A percentile compares a stretch with the other conserved stretches of the same genome.
These are phyloP conservation scores for Phytophthora constricta DNA, from an alignment of 352 stramenopile genomes.

Conservation along the genomic window DNA sequence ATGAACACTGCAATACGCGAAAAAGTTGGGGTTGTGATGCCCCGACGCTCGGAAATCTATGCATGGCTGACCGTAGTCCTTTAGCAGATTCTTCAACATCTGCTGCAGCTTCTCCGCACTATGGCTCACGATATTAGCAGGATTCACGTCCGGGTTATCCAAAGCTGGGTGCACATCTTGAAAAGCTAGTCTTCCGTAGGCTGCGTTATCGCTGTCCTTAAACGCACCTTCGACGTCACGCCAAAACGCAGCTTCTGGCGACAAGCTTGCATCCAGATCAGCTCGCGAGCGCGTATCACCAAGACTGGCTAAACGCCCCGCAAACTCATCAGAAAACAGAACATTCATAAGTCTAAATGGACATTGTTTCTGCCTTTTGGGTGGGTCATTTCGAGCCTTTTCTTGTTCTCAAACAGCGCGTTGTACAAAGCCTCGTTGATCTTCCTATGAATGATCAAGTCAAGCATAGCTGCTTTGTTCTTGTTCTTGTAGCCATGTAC, in stretches of 20 bases:
- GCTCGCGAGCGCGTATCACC: background rate
- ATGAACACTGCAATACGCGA: background rate
- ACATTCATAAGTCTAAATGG: background rate
- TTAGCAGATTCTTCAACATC: background rate
- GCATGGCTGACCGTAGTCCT: background rate
- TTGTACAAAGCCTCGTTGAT: background rate
- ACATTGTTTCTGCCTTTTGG: background rate
- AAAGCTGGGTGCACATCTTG: background rate
- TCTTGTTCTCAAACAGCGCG: background rate
- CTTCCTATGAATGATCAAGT: background rate
- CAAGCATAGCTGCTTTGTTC: background rate
- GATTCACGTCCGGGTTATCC: background rate
- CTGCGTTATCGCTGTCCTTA: background rate
- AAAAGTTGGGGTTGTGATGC: background rate
- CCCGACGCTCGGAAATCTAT: background rate
- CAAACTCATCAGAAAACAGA: background rate
- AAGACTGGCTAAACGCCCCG: background rate
- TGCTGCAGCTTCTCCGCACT: background rate
- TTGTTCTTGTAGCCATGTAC: background rate
- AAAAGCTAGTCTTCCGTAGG: background rate
- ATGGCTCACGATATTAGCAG: background rate
- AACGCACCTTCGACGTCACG: background rate
- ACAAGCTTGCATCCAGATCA: background rate
- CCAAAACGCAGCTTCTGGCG: background rate
- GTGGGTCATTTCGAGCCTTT: background rate